phyloP scores from a whole-genome alignment of 2,329 filamentous ascomycete genomes.

The Fusarium chaquense region DNA sequence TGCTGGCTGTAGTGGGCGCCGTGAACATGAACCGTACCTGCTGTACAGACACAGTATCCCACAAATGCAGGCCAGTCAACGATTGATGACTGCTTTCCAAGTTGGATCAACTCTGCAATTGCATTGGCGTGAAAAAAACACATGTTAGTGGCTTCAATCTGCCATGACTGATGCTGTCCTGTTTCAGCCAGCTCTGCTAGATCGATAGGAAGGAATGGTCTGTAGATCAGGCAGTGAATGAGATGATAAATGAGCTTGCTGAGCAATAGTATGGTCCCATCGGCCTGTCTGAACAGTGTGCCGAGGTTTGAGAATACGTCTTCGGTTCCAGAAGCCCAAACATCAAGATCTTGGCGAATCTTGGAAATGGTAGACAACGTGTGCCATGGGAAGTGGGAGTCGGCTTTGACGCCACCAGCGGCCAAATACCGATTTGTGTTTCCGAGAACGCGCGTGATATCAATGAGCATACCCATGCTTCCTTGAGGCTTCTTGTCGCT shows the following conservation, averaged over 20 bases:
- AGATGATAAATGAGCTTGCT: slow-evolving; percentile 90
- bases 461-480: slow-evolving; percentile 83
- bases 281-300: slow-evolving; percentile 79
- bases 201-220: slow-evolving; percentile 88
- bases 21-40: slow-evolving; percentile 89
- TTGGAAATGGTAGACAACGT: slow-evolving; percentile 86
- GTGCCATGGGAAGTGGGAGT: slow-evolving; percentile 93
- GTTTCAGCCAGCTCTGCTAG: slow-evolving; percentile 82
- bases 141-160: slow-evolving; percentile 89
- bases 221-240: slow-evolving; percentile 87
- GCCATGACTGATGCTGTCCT: slow-evolving; percentile 91
- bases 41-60: slow-evolving; percentile 87
- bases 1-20: slow-evolving; percentile 80
- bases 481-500: slow-evolving; percentile 78
- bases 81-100: slow-evolving; percentile 78
- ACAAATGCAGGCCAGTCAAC: slow-evolving; percentile 90
- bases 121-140: slow-evolving; percentile 90
- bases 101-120: slow-evolving; percentile 83
- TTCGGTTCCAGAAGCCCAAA: slow-evolving; percentile 85
- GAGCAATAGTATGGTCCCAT: slow-evolving; percentile 82
- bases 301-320: slow-evolving; percentile 83
- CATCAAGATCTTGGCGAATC: slow-evolving; percentile 85
- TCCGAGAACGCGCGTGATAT: slow-evolving; percentile 84
- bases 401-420: slow-evolving; percentile 86
- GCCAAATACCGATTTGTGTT: slow-evolving; percentile 87